Percentiles rank a stretch among this genome's conserved stretches.
Conservation (phyloP, 1,284 basidiomycete genomes). For the Sporisorium exsertum region DNA sequence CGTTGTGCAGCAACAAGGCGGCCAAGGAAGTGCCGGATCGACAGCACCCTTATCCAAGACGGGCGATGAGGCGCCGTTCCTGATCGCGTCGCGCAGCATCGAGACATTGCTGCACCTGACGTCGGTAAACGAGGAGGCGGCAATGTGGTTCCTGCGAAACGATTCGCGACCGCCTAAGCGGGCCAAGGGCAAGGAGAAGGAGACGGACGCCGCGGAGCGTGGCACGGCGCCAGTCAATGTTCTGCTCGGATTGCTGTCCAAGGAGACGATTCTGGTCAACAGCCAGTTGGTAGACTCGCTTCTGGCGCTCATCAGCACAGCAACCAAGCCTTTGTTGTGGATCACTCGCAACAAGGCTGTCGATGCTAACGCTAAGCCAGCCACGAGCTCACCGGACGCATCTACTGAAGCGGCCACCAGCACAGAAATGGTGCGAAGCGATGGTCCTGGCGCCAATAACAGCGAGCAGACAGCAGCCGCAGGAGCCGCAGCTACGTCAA, state of each 20-base stretch:
- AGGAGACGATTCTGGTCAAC: slow-evolving; percentile 62
- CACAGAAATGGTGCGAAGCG: slow-evolving; percentile 38
- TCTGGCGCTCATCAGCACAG: slow-evolving; percentile 60
- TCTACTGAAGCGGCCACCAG: slow-evolving; percentile 27
- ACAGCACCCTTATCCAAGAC: slow-evolving; percentile 63
- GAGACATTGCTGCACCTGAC: slow-evolving; percentile 64
- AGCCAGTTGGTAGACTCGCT: slow-evolving; percentile 65
- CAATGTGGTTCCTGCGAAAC: slow-evolving; percentile 65
- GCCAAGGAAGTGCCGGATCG: slow-evolving; percentile 11
- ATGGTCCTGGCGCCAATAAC: slow-evolving; percentile 4
- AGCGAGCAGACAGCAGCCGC: slow-evolving; percentile 11
- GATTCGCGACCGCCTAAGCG: slow-evolving; percentile 56
- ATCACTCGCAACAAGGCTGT: slow-evolving; percentile 29
- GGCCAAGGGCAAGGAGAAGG: slow-evolving; percentile 55
- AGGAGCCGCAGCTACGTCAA: neutral
- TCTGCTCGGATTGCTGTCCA: slow-evolving; percentile 60
- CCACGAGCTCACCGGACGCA: neutral
- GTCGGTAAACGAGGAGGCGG: slow-evolving; percentile 56
- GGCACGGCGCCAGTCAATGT: slow-evolving; percentile 59
- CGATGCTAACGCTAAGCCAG: slow-evolving; percentile 20
- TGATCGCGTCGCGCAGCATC: slow-evolving; percentile 66
- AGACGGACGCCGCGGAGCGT: slow-evolving; percentile 34
- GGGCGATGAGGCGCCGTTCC: slow-evolving; percentile 68
- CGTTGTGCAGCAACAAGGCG: slow-evolving; percentile 17
- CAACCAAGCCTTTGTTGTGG: slow-evolving; percentile 61